A percentile compares a stretch with the other conserved stretches of the same genome.
Evolutionary conservation across 2,329 filamentous ascomycete genomes (phyloP).

Genomic region (Leptodontidium sp.): DNA sequence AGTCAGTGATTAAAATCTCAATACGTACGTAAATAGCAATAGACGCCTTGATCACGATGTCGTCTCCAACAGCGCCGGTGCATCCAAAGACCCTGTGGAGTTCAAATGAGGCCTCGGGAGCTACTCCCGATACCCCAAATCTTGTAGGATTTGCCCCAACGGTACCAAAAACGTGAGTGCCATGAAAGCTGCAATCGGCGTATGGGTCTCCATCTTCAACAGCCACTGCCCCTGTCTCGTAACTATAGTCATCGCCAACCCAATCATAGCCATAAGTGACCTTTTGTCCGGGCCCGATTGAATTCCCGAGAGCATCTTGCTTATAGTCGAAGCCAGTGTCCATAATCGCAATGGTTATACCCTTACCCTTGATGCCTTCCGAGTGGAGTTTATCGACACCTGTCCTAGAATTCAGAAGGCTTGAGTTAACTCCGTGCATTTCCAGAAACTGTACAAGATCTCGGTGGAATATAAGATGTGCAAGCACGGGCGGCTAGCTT

Average conservation of each 20-base stretch:
- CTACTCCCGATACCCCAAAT: slow-evolving; percentile 37
- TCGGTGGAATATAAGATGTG: too few relatives aligned
- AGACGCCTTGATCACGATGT: slow-evolving; percentile 34
- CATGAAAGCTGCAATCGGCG: slow-evolving; percentile 1
- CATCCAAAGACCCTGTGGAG: slow-evolving; percentile 32
- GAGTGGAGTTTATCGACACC: slow-evolving; percentile 51
- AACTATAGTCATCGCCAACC: slow-evolving; percentile 58
- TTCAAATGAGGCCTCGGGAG: slow-evolving; percentile 34
- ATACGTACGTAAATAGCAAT: slow-evolving; percentile 25
- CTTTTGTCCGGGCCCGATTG: slow-evolving; percentile 66
- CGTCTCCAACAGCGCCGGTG: slow-evolving; percentile 23
- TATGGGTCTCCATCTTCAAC: slow-evolving; percentile 11
- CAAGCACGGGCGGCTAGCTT: background rate
- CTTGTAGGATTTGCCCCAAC: slow-evolving; percentile 18
- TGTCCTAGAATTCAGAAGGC: slow-evolving; percentile 28
- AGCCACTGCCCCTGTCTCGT: background rate
- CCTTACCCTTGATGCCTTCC: slow-evolving; percentile 55
- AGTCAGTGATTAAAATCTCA: too few relatives aligned
- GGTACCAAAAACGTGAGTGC: slow-evolving; percentile 40
- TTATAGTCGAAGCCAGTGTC: slow-evolving; percentile 62
- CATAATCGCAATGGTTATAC: slow-evolving; percentile 52
- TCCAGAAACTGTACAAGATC: background rate
- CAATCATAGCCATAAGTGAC: slow-evolving; percentile 65
- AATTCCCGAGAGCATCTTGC: slow-evolving; percentile 69
- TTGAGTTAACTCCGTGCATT: background rate